Conservation (phyloP, 306 rosid genomes). For the Cicer pinnatifidum region DNA sequence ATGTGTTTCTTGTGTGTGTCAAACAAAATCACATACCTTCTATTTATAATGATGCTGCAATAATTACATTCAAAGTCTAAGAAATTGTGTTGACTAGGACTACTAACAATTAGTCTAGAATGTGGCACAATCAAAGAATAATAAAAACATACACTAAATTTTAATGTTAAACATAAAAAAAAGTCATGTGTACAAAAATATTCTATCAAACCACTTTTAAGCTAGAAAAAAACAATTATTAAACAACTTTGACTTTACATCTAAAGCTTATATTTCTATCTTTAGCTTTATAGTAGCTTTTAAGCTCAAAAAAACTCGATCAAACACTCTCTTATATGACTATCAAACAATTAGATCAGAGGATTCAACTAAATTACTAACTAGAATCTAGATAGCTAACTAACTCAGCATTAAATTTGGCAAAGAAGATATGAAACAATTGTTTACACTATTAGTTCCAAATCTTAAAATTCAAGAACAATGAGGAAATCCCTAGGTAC, state of each 20-base stretch:
- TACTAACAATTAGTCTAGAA: too few relatives aligned
- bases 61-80: too few relatives aligned
- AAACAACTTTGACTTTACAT: background rate
- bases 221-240: background rate
- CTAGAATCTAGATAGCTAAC: background rate
- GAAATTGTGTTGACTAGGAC: too few relatives aligned
- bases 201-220: background rate
- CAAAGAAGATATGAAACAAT: constrained; percentile 3
- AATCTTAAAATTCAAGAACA: constrained; percentile 12
- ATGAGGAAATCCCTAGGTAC: background rate
- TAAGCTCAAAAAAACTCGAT: background rate
- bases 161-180: too few relatives aligned
- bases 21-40: too few relatives aligned
- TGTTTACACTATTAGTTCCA: background rate
- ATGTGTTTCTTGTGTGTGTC: too few relatives aligned
- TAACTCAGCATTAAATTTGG: background rate
- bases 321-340: background rate
- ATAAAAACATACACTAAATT: too few relatives aligned
- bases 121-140: too few relatives aligned
- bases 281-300: background rate
- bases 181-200: too few relatives aligned
- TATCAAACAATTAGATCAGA: background rate
- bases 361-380: background rate
- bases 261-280: background rate
- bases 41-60: too few relatives aligned